Evolutionary conservation across 805 yeast genomes (phyloP).

Genomic region (Wickerhamomyces rabaulensis): DNA sequence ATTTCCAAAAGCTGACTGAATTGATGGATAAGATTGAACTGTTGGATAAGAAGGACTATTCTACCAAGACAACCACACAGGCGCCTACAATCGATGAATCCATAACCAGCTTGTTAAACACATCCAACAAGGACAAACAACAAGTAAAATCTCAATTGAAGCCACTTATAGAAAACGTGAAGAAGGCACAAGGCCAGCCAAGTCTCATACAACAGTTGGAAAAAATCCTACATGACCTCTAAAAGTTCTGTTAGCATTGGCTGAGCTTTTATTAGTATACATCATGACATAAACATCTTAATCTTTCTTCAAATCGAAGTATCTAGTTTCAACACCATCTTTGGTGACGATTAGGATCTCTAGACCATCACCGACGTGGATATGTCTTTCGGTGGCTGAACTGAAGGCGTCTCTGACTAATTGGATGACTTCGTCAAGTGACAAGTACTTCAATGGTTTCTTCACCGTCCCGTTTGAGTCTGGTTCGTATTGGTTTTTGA

Average conservation of each 20-base stretch:
- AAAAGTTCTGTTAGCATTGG: background rate
- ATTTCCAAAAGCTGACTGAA: slow-evolving; percentile 8
- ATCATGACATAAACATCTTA: slow-evolving; percentile 25
- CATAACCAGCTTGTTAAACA: background rate
- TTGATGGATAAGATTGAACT: slow-evolving; percentile 20
- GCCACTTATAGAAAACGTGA: slow-evolving; percentile 8
- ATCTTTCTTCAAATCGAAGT: slow-evolving; percentile 84
- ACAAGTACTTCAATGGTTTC: slow-evolving; percentile 56
- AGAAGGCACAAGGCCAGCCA: slow-evolving; percentile 2
- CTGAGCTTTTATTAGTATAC: background rate
- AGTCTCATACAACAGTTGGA: slow-evolving; percentile 5
- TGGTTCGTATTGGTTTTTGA: slow-evolving; percentile 89
- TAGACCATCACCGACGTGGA: slow-evolving; percentile 95
- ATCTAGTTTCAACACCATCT: slow-evolving; percentile 84
- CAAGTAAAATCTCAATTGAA: slow-evolving; percentile 2
- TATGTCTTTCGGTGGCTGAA: slow-evolving; percentile 97
- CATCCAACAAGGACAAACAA: background rate
- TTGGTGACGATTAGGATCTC: slow-evolving; percentile 89
- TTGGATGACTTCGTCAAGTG: slow-evolving; percentile 78
- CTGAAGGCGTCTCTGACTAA: slow-evolving; percentile 91
- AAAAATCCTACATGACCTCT: background rate
- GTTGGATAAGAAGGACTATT: slow-evolving; percentile 10
- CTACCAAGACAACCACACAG: background rate
- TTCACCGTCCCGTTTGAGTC: slow-evolving; percentile 62
- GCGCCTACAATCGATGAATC: background rate